A percentile compares a stretch with the other conserved stretches of the same genome.
These are phyloP conservation scores for Hypoxylon trugodes DNA, from an alignment of 495 filamentous ascomycete species.

Conservation along the genomic window DNA sequence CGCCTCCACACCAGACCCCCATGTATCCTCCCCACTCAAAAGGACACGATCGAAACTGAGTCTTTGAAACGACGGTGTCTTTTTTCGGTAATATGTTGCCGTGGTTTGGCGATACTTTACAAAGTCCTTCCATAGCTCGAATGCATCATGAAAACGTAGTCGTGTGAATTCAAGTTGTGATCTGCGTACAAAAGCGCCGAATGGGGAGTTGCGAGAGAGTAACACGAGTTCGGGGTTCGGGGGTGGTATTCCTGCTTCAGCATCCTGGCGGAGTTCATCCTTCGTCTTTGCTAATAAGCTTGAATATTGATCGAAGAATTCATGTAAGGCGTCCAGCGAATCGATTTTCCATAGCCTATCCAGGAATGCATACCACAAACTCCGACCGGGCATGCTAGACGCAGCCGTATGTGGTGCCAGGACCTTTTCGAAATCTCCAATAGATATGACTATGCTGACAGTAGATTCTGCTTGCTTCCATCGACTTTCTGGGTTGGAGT, in stretches of 20 bases:
- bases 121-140: constrained; percentile 82
- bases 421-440: constrained; percentile 72
- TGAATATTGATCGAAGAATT: constrained; percentile 70
- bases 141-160: constrained; percentile 78
- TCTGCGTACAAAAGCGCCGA: constrained; percentile 85
- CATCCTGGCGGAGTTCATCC: constrained; percentile 61
- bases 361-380: constrained; percentile 84
- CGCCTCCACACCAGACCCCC: constrained; percentile 55
- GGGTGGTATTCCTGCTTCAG: constrained; percentile 45
- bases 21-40: constrained; percentile 55
- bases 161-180: constrained; percentile 80
- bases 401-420: constrained; percentile 62
- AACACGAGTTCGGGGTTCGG: constrained; percentile 56
- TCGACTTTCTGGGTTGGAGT: constrained; percentile 31
- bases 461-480: constrained; percentile 53
- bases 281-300: constrained; percentile 67
- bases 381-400: constrained; percentile 79
- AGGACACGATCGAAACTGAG: constrained; percentile 75
- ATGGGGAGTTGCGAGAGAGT: constrained; percentile 72
- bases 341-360: constrained; percentile 86
- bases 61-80: constrained; percentile 68
- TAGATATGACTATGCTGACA: constrained; percentile 63
- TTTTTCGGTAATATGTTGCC: constrained; percentile 71
- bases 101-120: constrained; percentile 81
- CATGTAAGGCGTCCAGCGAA: constrained; percentile 77